Evolutionary conservation across 2,329 filamentous ascomycete species (phyloP).

Genomic region (Stylonectria norvegica): DNA sequence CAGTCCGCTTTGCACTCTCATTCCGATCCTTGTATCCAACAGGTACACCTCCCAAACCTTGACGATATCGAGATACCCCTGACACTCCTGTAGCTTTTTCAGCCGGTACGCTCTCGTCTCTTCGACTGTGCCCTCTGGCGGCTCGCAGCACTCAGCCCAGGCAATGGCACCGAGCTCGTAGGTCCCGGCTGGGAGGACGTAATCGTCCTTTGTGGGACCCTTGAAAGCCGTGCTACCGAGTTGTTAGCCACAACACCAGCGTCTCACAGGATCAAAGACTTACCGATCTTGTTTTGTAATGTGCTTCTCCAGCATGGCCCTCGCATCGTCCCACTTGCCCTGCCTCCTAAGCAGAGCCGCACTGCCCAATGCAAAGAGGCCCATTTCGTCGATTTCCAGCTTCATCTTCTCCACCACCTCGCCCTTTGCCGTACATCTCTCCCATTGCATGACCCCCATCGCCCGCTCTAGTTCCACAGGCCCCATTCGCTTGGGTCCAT

Average conservation of each 20-base stretch:
- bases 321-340: slow-evolving; percentile 62
- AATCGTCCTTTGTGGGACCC: slow-evolving; percentile 63
- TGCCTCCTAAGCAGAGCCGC: slow-evolving; percentile 64
- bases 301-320: slow-evolving; percentile 57
- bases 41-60: slow-evolving; percentile 69
- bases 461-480: slow-evolving; percentile 60
- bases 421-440: slow-evolving; percentile 51
- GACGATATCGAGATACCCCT: slow-evolving; percentile 62
- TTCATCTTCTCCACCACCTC: slow-evolving; percentile 44
- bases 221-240: slow-evolving; percentile 49
- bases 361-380: slow-evolving; percentile 63
- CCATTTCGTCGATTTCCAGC: slow-evolving; percentile 57
- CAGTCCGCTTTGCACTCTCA: slow-evolving; percentile 67
- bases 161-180: slow-evolving; percentile 83
- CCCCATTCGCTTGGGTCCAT: slow-evolving; percentile 79
- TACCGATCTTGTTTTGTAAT: slow-evolving; percentile 64
- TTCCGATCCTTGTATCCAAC: slow-evolving; percentile 69
- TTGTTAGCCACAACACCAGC: not conserved
- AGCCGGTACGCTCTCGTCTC: slow-evolving; percentile 38
- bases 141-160: slow-evolving; percentile 65
- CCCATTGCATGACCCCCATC: slow-evolving; percentile 61
- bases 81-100: slow-evolving; percentile 57
- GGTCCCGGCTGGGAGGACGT: slow-evolving; percentile 67
- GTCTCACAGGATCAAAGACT: slow-evolving; percentile 17
- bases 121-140: slow-evolving; percentile 29